Evolutionary conservation across 352 stramenopile genomes (phyloP), one percentile per base, ranked within the genome.

Genomic region (Bremia lactucae): DNA sequence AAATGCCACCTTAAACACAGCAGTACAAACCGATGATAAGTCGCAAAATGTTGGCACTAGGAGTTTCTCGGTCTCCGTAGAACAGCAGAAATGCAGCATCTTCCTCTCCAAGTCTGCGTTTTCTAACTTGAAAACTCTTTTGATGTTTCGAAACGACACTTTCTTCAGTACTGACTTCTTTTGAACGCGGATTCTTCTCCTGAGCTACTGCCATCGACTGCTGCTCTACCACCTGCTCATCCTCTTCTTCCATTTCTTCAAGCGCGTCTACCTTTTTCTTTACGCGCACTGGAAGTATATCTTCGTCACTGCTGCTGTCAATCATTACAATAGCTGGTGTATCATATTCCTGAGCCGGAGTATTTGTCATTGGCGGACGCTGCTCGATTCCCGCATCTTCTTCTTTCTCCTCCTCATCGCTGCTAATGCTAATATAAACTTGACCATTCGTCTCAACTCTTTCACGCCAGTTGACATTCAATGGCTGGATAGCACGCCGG

Each of bases 401-500:
- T 0, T 53, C 46, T 3, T 53, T 38, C 7, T 54, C 52, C 0
- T 54, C 46, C 0, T 55, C 55, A 39, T 59, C 60, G 53, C 64
- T 68, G 45, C 61, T 65, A 42, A 83, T 68, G 24, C 58, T 74
- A 44, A 83, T 75, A 46, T 72, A 73, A 8, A 80, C 58, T 25
- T 68, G 69, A 6, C 72, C 72, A 56, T 74, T 63, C 28, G 42
- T 56, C 40, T 55, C 45, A 33, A 62, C 75, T 44, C 51, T 66
- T 55, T 76, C 65, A 58, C 61, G 60, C 83, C 83, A 87, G 43
- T 40, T 81, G 42, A 91, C 77, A 25, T 70, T 45, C 25, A 97
- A 61, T 49, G 85, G 67, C 49, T 95, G 71, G 34, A 95, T 65
- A 14, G 68, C 81, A 40, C 67, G 87, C 48, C 85, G 75, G 39